Evolutionary conservation across 352 stramenopile species (phyloP).

Genomic region (Nothophytophthora sp.): DNA sequence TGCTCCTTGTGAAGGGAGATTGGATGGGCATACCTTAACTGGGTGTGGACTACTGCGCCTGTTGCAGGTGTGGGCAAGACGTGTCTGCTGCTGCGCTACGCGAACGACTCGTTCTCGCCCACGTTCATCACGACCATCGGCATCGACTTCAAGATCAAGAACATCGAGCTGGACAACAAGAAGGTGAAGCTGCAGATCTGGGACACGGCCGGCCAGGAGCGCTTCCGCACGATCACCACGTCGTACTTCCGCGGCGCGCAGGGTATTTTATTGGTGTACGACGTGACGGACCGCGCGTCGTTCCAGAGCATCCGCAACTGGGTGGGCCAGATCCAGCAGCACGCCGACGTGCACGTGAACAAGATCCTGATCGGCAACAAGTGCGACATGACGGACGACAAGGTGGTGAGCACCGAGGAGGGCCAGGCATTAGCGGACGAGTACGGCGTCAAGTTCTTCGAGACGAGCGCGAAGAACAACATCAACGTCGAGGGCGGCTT

Average conservation of each 20-base stretch:
- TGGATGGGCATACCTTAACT: slow-evolving; percentile 1
- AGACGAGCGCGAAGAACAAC: slow-evolving; percentile 96
- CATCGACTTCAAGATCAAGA: slow-evolving; percentile 94
- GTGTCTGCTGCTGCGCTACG: slow-evolving; percentile 87
- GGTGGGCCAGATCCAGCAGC: slow-evolving; percentile 97
- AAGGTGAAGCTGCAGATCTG: slow-evolving; percentile 99
- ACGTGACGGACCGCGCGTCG: slow-evolving; percentile 96
- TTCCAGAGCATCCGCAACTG: slow-evolving; percentile 99
- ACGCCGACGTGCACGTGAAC: slow-evolving; percentile 99
- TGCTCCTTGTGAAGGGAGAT: background rate
- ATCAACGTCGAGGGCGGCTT: slow-evolving; percentile 94
- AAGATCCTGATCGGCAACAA: slow-evolving; percentile 99
- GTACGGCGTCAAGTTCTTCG: slow-evolving; percentile 96
- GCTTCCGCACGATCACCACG: slow-evolving; percentile 99
- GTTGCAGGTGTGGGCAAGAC: slow-evolving; percentile 86
- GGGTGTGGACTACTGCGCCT: slow-evolving; percentile 2
- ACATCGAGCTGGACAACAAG: slow-evolving; percentile 95
- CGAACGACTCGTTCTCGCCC: slow-evolving; percentile 90
- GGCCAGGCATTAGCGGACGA: slow-evolving; percentile 94
- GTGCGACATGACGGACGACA: slow-evolving; percentile 98
- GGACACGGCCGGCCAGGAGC: slow-evolving; percentile 99
- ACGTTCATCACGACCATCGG: slow-evolving; percentile 92
- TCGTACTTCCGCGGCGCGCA: slow-evolving; percentile 99
- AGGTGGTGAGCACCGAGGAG: slow-evolving; percentile 95
- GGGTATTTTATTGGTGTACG: slow-evolving; percentile 99